phyloP scores from a whole-genome alignment of 2,329 filamentous ascomycete species.

The Ophiostoma populinum region DNA sequence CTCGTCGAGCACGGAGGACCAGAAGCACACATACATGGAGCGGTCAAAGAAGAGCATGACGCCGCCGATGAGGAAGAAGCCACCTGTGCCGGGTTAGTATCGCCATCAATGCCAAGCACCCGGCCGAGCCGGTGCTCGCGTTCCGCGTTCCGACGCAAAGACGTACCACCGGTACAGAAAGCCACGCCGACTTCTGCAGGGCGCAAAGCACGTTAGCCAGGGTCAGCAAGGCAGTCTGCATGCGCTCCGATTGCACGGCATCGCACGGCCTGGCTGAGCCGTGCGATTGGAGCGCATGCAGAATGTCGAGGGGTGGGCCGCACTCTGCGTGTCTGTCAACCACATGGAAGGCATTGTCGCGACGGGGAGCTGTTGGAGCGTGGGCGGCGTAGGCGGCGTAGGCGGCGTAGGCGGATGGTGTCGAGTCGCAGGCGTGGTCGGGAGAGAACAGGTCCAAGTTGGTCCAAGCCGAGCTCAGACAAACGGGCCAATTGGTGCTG shows the following conservation, averaged over 20 bases:
- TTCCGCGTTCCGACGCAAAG: no score
- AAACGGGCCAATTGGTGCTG: no score
- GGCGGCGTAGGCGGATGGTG: neutral
- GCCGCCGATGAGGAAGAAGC: conserved; percentile 85
- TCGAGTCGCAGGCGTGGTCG: no score
- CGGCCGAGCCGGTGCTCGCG: no score
- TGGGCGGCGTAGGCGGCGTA: no score
- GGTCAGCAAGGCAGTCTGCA: no score
- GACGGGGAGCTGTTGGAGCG: neutral
- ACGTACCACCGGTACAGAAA: conserved; percentile 93
- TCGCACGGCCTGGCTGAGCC: no score
- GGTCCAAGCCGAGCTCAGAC: no score
- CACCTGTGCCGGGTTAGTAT: conserved; percentile 36
- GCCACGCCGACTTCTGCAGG: conserved; percentile 81
- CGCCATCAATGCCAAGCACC: neutral
- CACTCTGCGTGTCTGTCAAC: conserved; percentile 92
- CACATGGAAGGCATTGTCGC: conserved; percentile 69
- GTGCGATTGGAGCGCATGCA: no score
- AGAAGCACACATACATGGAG: conserved; percentile 46
- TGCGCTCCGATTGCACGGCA: no score
- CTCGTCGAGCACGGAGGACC: neutral
- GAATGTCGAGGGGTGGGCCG: conserved; percentile 19
- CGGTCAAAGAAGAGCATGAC: conserved; percentile 97
- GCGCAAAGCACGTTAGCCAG: conserved; percentile 14
- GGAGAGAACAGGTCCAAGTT: no score